Conservation (phyloP, 345 rosid species). For the Physaria fendleri region DNA sequence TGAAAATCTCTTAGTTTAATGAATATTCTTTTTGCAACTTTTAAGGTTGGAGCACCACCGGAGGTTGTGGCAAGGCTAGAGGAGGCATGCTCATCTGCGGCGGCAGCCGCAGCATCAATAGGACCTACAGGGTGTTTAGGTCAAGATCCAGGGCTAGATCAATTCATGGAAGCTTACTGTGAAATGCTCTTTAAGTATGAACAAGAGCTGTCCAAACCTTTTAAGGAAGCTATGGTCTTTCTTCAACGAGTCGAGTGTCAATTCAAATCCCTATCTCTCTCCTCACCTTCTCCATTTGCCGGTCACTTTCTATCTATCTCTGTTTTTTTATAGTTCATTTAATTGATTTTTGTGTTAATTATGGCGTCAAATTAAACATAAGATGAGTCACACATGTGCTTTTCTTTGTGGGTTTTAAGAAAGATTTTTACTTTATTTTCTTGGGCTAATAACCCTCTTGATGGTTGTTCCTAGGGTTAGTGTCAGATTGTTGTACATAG, state of each 20-base stretch:
- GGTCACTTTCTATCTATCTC: conserved; percentile 41
- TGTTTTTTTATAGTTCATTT: no score
- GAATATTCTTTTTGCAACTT: no score
- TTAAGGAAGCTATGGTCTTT: conserved; percentile 88
- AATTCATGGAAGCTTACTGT: conserved; percentile 99
- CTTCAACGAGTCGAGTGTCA: conserved; percentile 81
- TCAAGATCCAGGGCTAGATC: conserved; percentile 94
- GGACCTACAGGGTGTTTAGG: conserved; percentile 44
- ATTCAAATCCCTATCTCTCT: conserved; percentile 67
- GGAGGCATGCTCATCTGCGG: conserved; percentile 62
- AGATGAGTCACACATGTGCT: conserved; percentile 2
- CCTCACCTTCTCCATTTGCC: conserved; percentile 46
- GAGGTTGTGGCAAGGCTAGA: conserved; percentile 79
- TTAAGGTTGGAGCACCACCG: conserved; percentile 92
- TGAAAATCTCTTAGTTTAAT: no score
- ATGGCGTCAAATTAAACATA: conserved; percentile 33
- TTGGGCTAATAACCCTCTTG: conserved; percentile 14
- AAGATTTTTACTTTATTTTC: conserved; percentile 27
- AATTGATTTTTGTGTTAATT: not conserved
- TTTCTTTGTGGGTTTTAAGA: conserved; percentile 28
- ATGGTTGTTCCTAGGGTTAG: conserved; percentile 28
- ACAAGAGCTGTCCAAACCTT: conserved; percentile 92
- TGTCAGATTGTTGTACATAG: conserved; percentile 26
- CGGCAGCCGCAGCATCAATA: conserved; percentile 41
- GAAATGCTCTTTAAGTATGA: conserved; percentile 96